Conservation (phyloP, 129 eudicot species). For the Lactuca sativa region DNA sequence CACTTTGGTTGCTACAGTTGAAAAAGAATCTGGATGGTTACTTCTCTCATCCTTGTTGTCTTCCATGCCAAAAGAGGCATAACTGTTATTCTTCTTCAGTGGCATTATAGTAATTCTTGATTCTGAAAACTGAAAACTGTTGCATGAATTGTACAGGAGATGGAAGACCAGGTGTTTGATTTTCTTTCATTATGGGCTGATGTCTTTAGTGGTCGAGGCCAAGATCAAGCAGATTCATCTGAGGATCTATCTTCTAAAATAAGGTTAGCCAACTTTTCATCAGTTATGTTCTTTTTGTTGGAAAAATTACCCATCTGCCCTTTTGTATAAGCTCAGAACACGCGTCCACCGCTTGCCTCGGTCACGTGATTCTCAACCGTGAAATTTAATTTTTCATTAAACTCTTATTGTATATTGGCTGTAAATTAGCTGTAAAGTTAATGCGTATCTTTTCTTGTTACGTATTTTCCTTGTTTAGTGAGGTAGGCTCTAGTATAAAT, state of each 20-base stretch:
- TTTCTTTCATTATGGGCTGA: conserved; percentile 89
- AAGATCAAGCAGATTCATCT: conserved; percentile 45
- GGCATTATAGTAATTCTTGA: conserved; percentile 20
- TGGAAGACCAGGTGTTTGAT: conserved; percentile 95
- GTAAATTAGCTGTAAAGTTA: not conserved
- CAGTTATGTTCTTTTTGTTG: not conserved
- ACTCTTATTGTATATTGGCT: not conserved
- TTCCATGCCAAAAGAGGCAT: conserved; percentile 87
- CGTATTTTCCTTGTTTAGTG: not conserved
- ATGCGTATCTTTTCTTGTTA: not conserved
- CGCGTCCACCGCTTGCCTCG: not conserved
- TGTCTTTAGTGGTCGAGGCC: conserved; percentile 53
- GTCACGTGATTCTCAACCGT: not conserved
- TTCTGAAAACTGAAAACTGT: conserved; percentile 13
- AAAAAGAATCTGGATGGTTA: conserved; percentile 95
- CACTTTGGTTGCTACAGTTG: conserved; percentile 74
- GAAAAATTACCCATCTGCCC: not conserved
- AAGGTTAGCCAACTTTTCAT: conserved; percentile 44
- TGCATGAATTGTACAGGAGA: conserved; percentile 59
- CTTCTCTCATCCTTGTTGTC: conserved; percentile 86
- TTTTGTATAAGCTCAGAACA: not conserved
- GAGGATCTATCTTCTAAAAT: conserved; percentile 60
- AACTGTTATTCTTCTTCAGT: conserved; percentile 14
- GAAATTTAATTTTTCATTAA: not conserved
- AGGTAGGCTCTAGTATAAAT: not conserved